A percentile compares a stretch with the other conserved stretches of the same genome.
Evolutionary conservation across 1,284 basidiomycete genomes (phyloP).

Genomic region (Fistulina hepatica): DNA sequence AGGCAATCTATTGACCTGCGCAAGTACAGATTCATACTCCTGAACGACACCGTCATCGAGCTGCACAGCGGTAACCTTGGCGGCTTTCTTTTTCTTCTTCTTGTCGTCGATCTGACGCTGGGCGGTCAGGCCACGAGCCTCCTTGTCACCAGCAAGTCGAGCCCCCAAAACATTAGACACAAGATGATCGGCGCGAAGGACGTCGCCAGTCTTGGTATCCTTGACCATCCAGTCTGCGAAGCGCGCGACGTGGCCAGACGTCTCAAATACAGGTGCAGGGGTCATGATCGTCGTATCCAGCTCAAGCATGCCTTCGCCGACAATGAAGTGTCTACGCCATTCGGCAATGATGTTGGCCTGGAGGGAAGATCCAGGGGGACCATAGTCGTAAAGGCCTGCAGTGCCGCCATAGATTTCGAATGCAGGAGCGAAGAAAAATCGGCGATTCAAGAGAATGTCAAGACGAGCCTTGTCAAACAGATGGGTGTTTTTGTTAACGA

Average conservation of each 20-base stretch:
- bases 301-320: constrained; percentile 98
- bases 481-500: constrained; percentile 80
- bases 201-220: constrained; percentile 89
- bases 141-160: constrained; percentile 81
- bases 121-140: constrained; percentile 73
- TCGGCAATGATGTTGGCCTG: constrained; percentile 96
- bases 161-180: constrained; percentile 91
- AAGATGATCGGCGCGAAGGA: constrained; percentile 94
- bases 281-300: constrained; percentile 99
- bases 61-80: constrained; percentile 68
- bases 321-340: constrained; percentile 98
- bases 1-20: constrained; percentile 50
- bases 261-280: constrained; percentile 89
- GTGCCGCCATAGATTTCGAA: constrained; percentile 99
- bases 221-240: constrained; percentile 99
- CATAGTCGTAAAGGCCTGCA: constrained; percentile 93
- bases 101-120: constrained; percentile 38
- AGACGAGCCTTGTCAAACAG: constrained; percentile 83
- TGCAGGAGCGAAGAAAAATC: constrained; percentile 97
- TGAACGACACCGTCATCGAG: constrained; percentile 67
- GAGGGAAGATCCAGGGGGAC: constrained; percentile 88
- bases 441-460: constrained; percentile 79
- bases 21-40: constrained; percentile 78
- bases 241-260: constrained; percentile 95
- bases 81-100: constrained; percentile 77